phyloP scores from a whole-genome alignment of 306 rosid species.

The Sphenostylis stenocarpa region DNA sequence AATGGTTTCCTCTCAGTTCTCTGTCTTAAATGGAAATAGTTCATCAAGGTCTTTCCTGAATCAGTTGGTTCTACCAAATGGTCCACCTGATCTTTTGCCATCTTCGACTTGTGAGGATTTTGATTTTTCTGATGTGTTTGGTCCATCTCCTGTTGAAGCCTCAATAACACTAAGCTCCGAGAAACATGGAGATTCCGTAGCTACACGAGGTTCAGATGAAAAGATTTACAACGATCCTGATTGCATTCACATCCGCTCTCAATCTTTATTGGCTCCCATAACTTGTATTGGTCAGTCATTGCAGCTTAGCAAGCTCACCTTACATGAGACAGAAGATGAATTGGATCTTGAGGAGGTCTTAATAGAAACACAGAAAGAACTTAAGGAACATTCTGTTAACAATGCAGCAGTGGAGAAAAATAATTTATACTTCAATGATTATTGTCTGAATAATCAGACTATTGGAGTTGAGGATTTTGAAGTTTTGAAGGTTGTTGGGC shows the following conservation, averaged over 20 bases:
- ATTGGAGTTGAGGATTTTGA: conserved; percentile 77
- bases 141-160: conserved; percentile 50
- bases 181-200: conserved; percentile 33
- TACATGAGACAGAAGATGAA: conserved; percentile 51
- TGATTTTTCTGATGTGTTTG: conserved; percentile 74
- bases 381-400: conserved; percentile 35
- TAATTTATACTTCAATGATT: conserved; percentile 15
- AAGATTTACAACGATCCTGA: conserved; percentile 46
- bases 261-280: conserved; percentile 59
- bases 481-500: conserved; percentile 78
- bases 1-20: conserved; percentile 68
- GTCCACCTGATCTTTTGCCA: conserved; percentile 41
- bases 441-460: conserved; percentile 26
- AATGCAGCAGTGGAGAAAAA: conserved; percentile 11
- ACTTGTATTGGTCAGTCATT: conserved; percentile 47
- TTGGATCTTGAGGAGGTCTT: conserved; percentile 41
- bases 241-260: conserved; percentile 51
- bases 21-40: conserved; percentile 43
- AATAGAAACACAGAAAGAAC: conserved; percentile 26
- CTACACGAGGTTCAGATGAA: conserved; percentile 39
- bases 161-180: conserved; percentile 37
- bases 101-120: conserved; percentile 46
- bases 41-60: conserved; percentile 46
- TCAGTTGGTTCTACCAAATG: conserved; percentile 44
- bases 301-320: conserved; percentile 53